These are phyloP conservation scores for Cytospora chrysosperma DNA, from an alignment of 2,329 filamentous ascomycete genomes.

Conservation along the genomic window DNA sequence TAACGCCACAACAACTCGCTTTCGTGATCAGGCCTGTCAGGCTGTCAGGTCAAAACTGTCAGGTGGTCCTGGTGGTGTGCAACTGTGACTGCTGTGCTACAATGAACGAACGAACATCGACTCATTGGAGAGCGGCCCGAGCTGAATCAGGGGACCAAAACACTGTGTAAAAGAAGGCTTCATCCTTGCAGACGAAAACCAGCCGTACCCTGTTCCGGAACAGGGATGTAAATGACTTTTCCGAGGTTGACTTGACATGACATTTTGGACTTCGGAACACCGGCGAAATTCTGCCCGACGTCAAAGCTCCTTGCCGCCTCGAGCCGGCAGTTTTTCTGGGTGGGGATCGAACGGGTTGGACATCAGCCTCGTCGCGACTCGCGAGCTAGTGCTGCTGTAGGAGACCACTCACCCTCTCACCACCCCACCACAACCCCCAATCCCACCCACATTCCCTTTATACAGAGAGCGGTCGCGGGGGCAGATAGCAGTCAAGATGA, in stretches of 20 bases:
- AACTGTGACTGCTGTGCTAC: constrained; percentile 12
- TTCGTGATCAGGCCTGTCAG: no score
- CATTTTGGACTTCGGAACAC: not conserved
- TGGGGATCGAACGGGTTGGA: not conserved
- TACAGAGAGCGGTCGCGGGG: constrained; percentile 24
- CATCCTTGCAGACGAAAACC: constrained; percentile 4
- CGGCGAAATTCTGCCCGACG: constrained; percentile 11
- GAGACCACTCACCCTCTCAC: not conserved
- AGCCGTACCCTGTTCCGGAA: not conserved
- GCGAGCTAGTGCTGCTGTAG: not conserved
- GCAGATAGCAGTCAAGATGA: constrained; percentile 63
- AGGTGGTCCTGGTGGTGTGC: no score
- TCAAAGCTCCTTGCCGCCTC: constrained; percentile 14
- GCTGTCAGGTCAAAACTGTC: no score
- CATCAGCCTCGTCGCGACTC: not conserved
- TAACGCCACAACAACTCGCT: no score
- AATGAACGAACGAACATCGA: not conserved
- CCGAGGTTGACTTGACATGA: not conserved
- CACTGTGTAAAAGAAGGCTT: not conserved
- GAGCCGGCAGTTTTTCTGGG: constrained; percentile 18
- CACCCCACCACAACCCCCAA: constrained; percentile 4
- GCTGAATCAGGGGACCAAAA: constrained; percentile 4
- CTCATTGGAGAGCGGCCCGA: constrained; percentile 20
- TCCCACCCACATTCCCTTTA: not conserved
- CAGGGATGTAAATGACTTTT: constrained; percentile 6